Evolutionary conservation across 139 green algal species (phyloP), one percentile per base, ranked within the genome.

Genomic region (Ettlia oleoabundans): DNA sequence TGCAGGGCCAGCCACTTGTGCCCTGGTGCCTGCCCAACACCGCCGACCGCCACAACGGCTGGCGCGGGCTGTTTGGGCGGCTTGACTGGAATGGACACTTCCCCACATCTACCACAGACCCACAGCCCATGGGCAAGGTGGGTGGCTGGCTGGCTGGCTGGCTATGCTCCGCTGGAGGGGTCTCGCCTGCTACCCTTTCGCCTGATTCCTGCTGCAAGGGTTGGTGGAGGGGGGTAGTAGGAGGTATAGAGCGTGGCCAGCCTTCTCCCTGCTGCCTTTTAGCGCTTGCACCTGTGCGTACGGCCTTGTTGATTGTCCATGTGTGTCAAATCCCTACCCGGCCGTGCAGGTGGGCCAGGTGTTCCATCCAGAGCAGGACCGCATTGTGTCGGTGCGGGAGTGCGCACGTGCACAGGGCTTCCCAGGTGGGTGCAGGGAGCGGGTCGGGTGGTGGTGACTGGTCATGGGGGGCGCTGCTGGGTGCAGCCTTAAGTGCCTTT

Each of bases 1-100:
- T 53, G 47, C 85, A 97, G 92, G 91, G 93, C 47, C 89, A 96
- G 82, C 84, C 91, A 8, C 87, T 99, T 63, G 94, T 99, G 66
- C 96, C 96, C 13, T 99, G 95, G 95, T 99, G 96, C 89, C 92
- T 99, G 80, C 95, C 96, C 84, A 98, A 98, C 91, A 99, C 96
- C 6, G 93, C 92, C 19, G 92, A 94, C 81, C 87, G 95, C 38
- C 96, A 99, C 89, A 99, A 99, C 87, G 92, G 94, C 80, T 99
- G 96, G 96, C 90, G 97, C 19, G 96, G 96, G 26, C 90, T 99
- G 75, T 99, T 97, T 87, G 95, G 96, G 5, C 91, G 96, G 15
- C 88, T 99, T 47, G 96, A 98, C 89, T 94, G 83, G 62, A 65
- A 84, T 15, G 96, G 96, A n/a, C 97, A 99, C 89, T 99, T 99